Conservation (phyloP, 2,329 filamentous ascomycete species). For the Paecilomyces variotii region DNA sequence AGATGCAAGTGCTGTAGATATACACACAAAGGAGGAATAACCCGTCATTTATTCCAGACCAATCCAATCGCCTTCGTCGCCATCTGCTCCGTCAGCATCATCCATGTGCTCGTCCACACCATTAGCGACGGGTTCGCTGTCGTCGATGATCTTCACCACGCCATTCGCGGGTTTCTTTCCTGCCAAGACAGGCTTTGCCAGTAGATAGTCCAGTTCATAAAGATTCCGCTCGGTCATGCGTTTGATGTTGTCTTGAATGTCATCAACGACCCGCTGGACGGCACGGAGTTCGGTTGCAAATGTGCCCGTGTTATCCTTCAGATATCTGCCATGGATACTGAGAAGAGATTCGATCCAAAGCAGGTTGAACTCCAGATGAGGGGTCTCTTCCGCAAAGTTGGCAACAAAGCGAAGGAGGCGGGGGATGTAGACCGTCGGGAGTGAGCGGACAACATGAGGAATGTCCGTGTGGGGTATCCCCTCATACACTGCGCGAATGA, state of each 20-base stretch:
- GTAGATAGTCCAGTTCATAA: constrained; percentile 79
- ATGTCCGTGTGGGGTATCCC: constrained; percentile 69
- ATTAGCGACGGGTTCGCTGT: constrained; percentile 1
- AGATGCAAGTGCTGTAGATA: neutral
- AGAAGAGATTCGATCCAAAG: constrained; percentile 81
- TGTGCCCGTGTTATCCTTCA: constrained; percentile 71
- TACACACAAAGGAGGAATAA: neutral
- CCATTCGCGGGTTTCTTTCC: constrained; percentile 17
- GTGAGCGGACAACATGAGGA: constrained; percentile 63
- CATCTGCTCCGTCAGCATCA: neutral
- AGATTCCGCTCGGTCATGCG: constrained; percentile 78
- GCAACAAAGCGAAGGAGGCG: constrained; percentile 81
- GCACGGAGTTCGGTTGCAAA: constrained; percentile 78
- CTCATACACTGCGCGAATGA: constrained; percentile 82
- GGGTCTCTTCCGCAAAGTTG: constrained; percentile 77
- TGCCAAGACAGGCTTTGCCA: constrained; percentile 43
- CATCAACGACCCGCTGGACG: constrained; percentile 69
- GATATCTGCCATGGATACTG: constrained; percentile 73
- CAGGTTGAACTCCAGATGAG: constrained; percentile 90
- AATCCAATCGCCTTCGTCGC: neutral
- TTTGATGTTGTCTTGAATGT: constrained; percentile 75
- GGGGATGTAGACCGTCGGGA: constrained; percentile 80
- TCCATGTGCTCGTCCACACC: neutral
- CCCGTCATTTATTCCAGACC: neutral
- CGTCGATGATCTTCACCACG: constrained; percentile 25